Conservation (phyloP, 2,329 filamentous ascomycete genomes). For the Talaromyces sp. region DNA sequence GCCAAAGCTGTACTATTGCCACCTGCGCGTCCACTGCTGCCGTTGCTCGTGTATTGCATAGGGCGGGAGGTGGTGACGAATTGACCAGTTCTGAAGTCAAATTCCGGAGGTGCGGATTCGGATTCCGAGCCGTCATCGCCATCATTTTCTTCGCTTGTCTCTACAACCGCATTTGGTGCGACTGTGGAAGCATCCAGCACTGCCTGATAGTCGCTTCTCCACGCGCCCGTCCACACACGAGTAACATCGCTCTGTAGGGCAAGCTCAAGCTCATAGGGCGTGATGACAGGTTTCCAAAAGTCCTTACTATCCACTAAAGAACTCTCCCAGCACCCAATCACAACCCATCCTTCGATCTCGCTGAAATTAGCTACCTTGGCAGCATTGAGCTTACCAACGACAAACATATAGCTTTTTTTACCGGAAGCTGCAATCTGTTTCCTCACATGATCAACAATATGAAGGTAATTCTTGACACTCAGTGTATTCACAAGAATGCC, state of each 20-base stretch:
- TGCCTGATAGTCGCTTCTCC: slow-evolving; percentile 81
- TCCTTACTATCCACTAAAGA: slow-evolving; percentile 83
- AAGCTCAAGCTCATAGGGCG: slow-evolving; percentile 86
- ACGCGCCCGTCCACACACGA: slow-evolving; percentile 80
- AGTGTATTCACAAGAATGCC: slow-evolving; percentile 96
- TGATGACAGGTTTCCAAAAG: slow-evolving; percentile 85
- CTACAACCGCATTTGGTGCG: slow-evolving; percentile 25
- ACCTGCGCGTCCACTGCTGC: slow-evolving; percentile 25
- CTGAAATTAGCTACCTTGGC: slow-evolving; percentile 96
- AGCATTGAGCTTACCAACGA: slow-evolving; percentile 93
- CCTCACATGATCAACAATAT: slow-evolving; percentile 71
- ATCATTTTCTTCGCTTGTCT: slow-evolving; percentile 22
- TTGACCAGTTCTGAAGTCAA: slow-evolving; percentile 82
- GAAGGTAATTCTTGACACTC: slow-evolving; percentile 83
- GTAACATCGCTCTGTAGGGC: slow-evolving; percentile 71
- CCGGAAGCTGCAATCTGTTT: slow-evolving; percentile 70
- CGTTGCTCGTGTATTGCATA: slow-evolving; percentile 38
- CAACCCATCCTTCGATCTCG: slow-evolving; percentile 94
- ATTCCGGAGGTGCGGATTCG: slow-evolving; percentile 72
- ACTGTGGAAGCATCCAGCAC: slow-evolving; percentile 48
- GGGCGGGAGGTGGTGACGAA: slow-evolving; percentile 69
- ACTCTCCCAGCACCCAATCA: slow-evolving; percentile 97
- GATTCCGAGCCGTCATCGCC: slow-evolving; percentile 62
- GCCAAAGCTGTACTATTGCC: slow-evolving; percentile 52
- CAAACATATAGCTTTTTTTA: slow-evolving; percentile 94